Conservation (phyloP, 345 rosid species). For the Syzygium oleosum region DNA sequence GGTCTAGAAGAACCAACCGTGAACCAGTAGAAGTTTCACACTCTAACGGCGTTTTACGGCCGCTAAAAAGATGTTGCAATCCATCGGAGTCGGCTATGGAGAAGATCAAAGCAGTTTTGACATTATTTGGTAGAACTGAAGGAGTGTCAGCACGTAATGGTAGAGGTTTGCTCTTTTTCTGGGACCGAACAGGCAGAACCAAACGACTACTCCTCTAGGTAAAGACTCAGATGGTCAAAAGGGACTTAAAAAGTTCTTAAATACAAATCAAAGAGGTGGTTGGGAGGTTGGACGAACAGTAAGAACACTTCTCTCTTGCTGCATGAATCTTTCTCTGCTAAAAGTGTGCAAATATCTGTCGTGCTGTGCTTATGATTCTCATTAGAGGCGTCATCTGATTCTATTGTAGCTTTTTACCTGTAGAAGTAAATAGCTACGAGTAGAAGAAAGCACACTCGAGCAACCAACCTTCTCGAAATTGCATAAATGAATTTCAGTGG, state of each 20-base stretch:
- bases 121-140: background rate
- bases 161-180: background rate
- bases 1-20: background rate
- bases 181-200: background rate
- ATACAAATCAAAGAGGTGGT: background rate
- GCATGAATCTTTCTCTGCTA: no score
- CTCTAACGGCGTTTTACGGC: background rate
- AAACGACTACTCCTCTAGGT: background rate
- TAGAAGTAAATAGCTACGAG: background rate
- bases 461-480: background rate
- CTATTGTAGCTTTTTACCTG: background rate
- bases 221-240: background rate
- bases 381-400: background rate
- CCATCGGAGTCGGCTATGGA: background rate
- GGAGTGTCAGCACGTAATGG: no score
- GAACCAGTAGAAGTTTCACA: background rate
- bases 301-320: background rate
- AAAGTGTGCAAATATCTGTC: background rate
- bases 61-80: background rate
- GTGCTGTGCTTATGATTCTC: background rate
- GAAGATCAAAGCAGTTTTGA: background rate
- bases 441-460: background rate
- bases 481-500: background rate
- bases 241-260: background rate
- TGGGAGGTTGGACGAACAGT: background rate